Conservation (phyloP, 108 stramenopile genomes). For the Cyclostephanos tholiformis region DNA sequence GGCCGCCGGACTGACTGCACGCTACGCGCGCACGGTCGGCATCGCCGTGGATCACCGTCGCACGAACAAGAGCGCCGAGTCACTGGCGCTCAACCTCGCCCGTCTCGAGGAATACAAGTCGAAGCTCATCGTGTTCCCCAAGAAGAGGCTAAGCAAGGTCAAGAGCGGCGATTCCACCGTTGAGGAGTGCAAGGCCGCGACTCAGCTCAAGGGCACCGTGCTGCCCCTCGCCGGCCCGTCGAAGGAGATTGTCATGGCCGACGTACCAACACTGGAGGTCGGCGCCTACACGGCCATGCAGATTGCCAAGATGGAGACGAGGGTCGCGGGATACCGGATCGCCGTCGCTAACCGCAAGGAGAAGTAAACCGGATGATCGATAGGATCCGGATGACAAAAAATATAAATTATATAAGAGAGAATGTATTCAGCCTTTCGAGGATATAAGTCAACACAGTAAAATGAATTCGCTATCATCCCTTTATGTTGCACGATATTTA, state of each 20-base stretch:
- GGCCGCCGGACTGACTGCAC: slow-evolving; percentile 88
- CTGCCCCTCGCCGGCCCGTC: slow-evolving; percentile 78
- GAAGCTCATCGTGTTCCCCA: slow-evolving; percentile 93
- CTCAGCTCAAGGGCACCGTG: slow-evolving; percentile 70
- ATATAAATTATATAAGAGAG: slow-evolving; percentile 7
- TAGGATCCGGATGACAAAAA: slow-evolving; percentile 11
- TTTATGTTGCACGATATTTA: too few species aligned
- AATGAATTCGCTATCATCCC: too few species aligned
- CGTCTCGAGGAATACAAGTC: slow-evolving; percentile 96
- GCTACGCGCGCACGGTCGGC: slow-evolving; percentile 92
- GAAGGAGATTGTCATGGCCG: slow-evolving; percentile 73
- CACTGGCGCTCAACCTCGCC: slow-evolving; percentile 86
- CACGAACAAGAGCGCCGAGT: slow-evolving; percentile 86
- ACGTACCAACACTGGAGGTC: slow-evolving; percentile 79
- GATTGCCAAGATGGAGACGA: slow-evolving; percentile 79
- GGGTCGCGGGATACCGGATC: slow-evolving; percentile 76
- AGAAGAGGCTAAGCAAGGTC: slow-evolving; percentile 76
- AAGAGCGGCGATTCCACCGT: slow-evolving; percentile 73
- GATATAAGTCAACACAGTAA: too few species aligned
- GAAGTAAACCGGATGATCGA: slow-evolving; percentile 65
- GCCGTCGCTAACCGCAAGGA: slow-evolving; percentile 80
- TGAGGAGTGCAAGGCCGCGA: slow-evolving; percentile 71
- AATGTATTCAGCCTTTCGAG: slow-evolving; percentile 3
- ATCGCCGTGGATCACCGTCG: slow-evolving; percentile 97
- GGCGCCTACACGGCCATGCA: slow-evolving; percentile 85